Evolutionary conservation across 257 asterid species (phyloP).

Genomic region (Knoxia roxburghii): DNA sequence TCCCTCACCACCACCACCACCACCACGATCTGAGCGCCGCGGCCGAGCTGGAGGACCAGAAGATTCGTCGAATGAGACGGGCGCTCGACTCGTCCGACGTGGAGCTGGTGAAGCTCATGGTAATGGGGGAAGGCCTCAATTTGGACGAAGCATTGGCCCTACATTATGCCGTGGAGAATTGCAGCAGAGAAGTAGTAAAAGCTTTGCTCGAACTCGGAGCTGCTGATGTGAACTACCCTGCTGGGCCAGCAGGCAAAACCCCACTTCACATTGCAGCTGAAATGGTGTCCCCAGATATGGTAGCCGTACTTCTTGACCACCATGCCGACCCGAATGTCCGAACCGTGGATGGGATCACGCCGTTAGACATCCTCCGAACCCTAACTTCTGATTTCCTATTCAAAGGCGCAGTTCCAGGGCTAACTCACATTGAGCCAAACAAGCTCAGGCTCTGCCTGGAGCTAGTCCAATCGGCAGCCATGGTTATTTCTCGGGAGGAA

Average conservation of each 20-base stretch:
- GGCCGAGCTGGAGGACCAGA: constrained; percentile 81
- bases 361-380: constrained; percentile 78
- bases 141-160: constrained; percentile 77
- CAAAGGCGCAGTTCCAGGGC: constrained; percentile 87
- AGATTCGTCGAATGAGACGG: constrained; percentile 78
- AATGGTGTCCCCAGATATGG: constrained; percentile 99
- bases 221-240: constrained; percentile 86
- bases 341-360: constrained; percentile 75
- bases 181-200: constrained; percentile 84
- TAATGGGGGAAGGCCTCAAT: constrained; percentile 95
- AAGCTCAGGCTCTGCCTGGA: constrained; percentile 81
- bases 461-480: constrained; percentile 86
- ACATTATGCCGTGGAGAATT: constrained; percentile 80
- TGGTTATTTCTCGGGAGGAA: constrained; percentile 89
- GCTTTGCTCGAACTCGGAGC: constrained; percentile 91
- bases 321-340: constrained; percentile 91
- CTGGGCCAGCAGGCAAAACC: constrained; percentile 79
- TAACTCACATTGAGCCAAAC: constrained; percentile 73
- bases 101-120: constrained; percentile 95
- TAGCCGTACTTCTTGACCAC: constrained; percentile 87
- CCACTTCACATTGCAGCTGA: constrained; percentile 89
- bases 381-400: constrained; percentile 87
- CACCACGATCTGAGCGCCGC: constrained; percentile 34
- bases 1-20: constrained; percentile 53
- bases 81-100: constrained; percentile 94